Evolutionary conservation across 495 filamentous ascomycete species (phyloP), one percentile per base, ranked within the genome.

Genomic region (Aspergillus sclerotioniger): DNA sequence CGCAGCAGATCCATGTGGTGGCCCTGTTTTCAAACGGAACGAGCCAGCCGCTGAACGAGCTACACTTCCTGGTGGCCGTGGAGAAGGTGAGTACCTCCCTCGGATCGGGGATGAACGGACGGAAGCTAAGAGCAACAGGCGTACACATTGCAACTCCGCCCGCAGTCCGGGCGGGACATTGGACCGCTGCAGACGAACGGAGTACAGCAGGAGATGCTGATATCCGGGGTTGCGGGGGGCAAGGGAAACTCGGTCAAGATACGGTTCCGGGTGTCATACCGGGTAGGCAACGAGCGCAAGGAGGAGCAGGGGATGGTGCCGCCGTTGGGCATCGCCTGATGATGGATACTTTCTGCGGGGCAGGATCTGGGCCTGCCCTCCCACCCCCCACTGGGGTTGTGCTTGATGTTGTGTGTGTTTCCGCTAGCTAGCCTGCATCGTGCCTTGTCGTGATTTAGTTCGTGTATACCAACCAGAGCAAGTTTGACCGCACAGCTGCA

Each of bases 51-150:
- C 81, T 98, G 39, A 79, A 82, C 0, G 90, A 95, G 47, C 75
- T 98, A 39, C 91, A 92, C 47, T 96, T 97, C 67, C 90, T 95
- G 70, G 80, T 93, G 53, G 94, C 94, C 3, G 93, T 96, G 8
- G 92, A 92, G 35, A 97, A 92, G 84, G 94, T 96, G 76, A 63
- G 75, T 9, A 31, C 3, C 49, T 10, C 16, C 32, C 32, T 43
- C 13, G 33, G 12, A 41, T 10, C 16, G 6, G 15, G n/a, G 20
- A 31, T 6, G 20, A 9, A 31, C 9, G 45, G 13, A 28, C 17
- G 9, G 31, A n/a, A 19, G 16, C 17, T 15, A 31, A 20, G 25
- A 43, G 31, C 45, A 31, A 45, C 39, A 95, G 93, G 85, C 86
- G 33, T 93, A 89, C 64, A 84, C 86, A 32, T 81, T 97, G 6